A percentile compares a stretch with the other conserved stretches of the same genome.
Conservation (phyloP, 192 early-diverging fungal species). For the Backusella morwellensis region DNA sequence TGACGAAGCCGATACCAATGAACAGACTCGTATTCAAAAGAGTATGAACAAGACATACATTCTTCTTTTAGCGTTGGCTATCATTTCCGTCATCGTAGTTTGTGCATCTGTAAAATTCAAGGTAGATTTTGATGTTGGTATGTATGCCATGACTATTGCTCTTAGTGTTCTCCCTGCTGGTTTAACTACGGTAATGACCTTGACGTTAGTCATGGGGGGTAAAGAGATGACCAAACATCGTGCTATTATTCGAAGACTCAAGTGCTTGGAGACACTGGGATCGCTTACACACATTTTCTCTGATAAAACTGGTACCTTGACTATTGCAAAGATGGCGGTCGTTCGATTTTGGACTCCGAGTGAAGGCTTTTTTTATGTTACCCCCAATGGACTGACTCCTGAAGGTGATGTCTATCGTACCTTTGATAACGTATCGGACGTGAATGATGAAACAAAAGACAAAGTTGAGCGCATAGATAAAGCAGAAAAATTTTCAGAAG, state of each 20-base stretch:
- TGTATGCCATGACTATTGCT: constrained; percentile 81
- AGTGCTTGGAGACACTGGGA: constrained; percentile 89
- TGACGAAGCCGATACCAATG: constrained; percentile 44
- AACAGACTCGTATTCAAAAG: constrained; percentile 63
- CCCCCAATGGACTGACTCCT: constrained; percentile 59
- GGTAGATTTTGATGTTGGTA: constrained; percentile 54
- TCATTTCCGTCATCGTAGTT: constrained; percentile 78
- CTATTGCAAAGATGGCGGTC: constrained; percentile 93
- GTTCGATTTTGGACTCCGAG: constrained; percentile 76
- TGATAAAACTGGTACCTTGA: constrained; percentile 92
- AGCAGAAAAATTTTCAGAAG: neutral
- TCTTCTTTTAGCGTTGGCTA: constrained; percentile 65
- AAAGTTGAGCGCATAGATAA: neutral
- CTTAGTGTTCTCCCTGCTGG: constrained; percentile 93
- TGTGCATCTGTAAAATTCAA: constrained; percentile 72
- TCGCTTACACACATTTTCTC: constrained; percentile 94
- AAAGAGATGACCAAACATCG: constrained; percentile 78
- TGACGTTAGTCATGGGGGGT: constrained; percentile 91
- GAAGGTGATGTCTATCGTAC: constrained; percentile 45
- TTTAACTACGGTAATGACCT: constrained; percentile 89
- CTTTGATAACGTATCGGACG: neutral
- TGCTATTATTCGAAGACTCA: constrained; percentile 91
- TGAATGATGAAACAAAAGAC: neutral
- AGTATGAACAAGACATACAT: constrained; percentile 73
- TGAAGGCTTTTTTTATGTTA: constrained; percentile 67